Percentiles rank a stretch among this genome's conserved stretches.
phyloP scores from a whole-genome alignment of 2,329 filamentous ascomycete species.

The Calonectria naviculata region DNA sequence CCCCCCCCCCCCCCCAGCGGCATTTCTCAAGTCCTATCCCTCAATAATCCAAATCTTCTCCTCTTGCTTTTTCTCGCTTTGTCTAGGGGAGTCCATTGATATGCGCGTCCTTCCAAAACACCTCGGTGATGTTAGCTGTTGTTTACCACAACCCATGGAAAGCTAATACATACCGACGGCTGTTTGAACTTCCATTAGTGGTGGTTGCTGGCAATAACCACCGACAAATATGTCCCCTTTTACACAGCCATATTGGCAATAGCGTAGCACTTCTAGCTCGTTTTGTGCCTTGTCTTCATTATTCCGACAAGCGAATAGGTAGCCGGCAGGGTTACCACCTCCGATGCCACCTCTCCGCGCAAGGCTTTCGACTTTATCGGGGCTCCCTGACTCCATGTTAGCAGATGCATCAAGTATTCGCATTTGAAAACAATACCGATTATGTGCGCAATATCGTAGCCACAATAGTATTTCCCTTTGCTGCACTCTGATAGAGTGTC shows the following conservation, averaged over 20 bases:
- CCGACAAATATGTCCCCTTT: neutral
- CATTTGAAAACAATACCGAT: neutral
- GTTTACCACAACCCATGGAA: neutral
- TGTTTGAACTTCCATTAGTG: neutral
- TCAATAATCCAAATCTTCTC: neutral
- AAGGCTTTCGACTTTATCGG: neutral
- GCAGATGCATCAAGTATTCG: neutral
- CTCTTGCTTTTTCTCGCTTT: neutral
- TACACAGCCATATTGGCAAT: neutral
- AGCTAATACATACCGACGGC: neutral
- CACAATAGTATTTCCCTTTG: neutral
- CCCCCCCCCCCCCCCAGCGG: too few species aligned
- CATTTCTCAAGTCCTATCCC: neutral
- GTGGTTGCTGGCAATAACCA: neutral
- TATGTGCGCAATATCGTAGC: neutral
- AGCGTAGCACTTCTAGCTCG: neutral
- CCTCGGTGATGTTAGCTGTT: neutral
- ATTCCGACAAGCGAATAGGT: neutral
- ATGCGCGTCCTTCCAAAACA: rapidly evolving
- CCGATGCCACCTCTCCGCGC: neutral
- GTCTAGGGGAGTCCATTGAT: neutral
- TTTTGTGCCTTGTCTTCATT: neutral
- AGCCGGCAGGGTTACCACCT: neutral
- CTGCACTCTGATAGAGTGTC: neutral
- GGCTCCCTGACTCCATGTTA: neutral